Evolutionary conservation across 1,139 yeast genomes (phyloP).

Genomic region (Suhomyces terraborum): DNA sequence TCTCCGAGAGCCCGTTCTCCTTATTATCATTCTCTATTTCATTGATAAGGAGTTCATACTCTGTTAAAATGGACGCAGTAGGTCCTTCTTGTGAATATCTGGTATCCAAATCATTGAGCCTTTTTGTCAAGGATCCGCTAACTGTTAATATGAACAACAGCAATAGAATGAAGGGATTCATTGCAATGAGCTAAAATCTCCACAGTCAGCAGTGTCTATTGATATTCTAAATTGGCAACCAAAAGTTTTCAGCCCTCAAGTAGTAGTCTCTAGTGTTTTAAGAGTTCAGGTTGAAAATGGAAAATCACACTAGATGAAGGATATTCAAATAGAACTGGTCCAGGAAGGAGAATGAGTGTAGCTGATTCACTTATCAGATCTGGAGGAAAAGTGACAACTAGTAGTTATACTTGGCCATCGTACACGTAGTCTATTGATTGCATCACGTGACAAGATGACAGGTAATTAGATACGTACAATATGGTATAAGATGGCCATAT

Average conservation of each 20-base stretch:
- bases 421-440: constrained; percentile 1
- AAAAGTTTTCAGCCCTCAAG: too few species aligned
- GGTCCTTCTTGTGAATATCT: constrained; percentile 28
- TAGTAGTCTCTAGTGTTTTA: neutral
- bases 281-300: neutral
- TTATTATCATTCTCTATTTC: constrained; percentile 15
- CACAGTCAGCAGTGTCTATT: neutral
- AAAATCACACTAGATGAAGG: neutral
- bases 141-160: constrained; percentile 10
- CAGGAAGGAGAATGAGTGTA: neutral
- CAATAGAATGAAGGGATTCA: constrained; percentile 6
- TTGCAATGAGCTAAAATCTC: neutral
- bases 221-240: too few species aligned
- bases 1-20: constrained; percentile 6
- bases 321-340: neutral
- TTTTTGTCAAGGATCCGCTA: constrained; percentile 8
- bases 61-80: constrained; percentile 27
- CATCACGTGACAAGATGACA: constrained; percentile 3
- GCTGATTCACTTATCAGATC: neutral
- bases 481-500: too few species aligned
- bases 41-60: constrained; percentile 25
- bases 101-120: constrained; percentile 13
- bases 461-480: too few species aligned
- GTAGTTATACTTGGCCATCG: neutral
- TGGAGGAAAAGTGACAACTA: neutral